Evolutionary conservation across 73 alveolate genomes (phyloP), one percentile per base, ranked within the genome.

Genomic region (Strombidium stylifer): DNA sequence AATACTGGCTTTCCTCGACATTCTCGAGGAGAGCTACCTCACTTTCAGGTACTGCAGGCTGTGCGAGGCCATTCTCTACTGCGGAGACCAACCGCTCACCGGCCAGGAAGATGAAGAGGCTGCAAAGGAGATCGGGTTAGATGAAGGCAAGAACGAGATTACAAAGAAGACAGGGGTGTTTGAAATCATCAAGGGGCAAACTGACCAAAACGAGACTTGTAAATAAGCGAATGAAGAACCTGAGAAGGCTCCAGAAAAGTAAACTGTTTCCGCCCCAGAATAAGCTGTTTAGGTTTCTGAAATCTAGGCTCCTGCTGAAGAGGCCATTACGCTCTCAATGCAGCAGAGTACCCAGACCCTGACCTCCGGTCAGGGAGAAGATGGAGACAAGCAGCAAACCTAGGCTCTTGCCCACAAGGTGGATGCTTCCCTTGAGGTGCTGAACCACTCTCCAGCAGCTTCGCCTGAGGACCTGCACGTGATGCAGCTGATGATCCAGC

Each of bases 31-130:
- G 16, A 36, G 34, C 32, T 51, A 37, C 2, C 24, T 51, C 0
- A 5, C 4, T 6, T 6, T 69, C 18, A 51, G 72, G 21, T 53
- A 35, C 24, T 69, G 82, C 64, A 51, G 82, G 36, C 67, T 69
- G 15, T 69, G 82, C 37, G 82, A 69, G 25, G 18, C 53, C 50
- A 37, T 69, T n/a, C n/a, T n/a, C n/a, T n/a, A n/a, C n/a, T n/a
- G n/a, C n/a, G n/a, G n/a, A n/a, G n/a, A 5, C 39, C 2, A 48
- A 25, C 41, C 19, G 2, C 41, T 12, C 16, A 3, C 5, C 25
- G 60, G 24, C n/a, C 11, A 19, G 20, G 41, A 25, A 21, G 23
- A 52, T 20, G 23, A 20, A 28, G 31, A 52, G n/a, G 23, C 48
- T 20, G 2, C 25, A 52, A 12, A 52, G n/a, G 26, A 20, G n/a